phyloP scores from a whole-genome alignment of 31 red algal species.

The Asparagopsis taxiformis region DNA sequence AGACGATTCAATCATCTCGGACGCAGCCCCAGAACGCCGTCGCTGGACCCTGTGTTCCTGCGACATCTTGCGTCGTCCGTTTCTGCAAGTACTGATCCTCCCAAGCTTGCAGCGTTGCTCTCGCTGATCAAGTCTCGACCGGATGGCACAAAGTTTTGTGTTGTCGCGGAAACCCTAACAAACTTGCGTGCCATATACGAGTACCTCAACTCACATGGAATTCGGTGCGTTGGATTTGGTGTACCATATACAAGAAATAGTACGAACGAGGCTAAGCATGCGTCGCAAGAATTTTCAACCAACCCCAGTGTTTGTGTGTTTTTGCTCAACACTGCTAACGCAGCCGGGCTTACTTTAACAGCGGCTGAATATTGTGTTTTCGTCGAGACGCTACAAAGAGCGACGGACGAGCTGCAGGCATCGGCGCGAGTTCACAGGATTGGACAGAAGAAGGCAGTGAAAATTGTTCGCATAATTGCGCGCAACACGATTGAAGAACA shows the following conservation, averaged over 20 bases:
- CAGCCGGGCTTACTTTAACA: conserved; percentile 63
- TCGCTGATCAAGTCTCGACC: conserved; percentile 33
- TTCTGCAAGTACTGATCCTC: conserved; percentile 5
- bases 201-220: conserved; percentile 31
- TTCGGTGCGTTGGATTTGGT: conserved; percentile 38
- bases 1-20: conserved; percentile 25
- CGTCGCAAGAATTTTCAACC: conserved; percentile 47
- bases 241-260: conserved; percentile 6
- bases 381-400: conserved; percentile 48
- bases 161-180: conserved; percentile 46
- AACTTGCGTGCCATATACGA: conserved; percentile 38
- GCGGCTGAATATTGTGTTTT: conserved; percentile 59
- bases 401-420: conserved; percentile 72
- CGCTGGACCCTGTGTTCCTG: conserved; percentile 46
- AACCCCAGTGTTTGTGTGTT: conserved; percentile 49
- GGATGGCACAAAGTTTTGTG: conserved; percentile 48
- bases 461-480: conserved; percentile 60
- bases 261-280: conserved; percentile 6
- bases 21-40: conserved; percentile 22
- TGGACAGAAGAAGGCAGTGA: conserved; percentile 53
- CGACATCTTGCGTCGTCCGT: conserved; percentile 25
- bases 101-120: conserved; percentile 48
- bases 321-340: conserved; percentile 53
- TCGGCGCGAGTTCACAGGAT: conserved; percentile 66
- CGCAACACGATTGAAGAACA: conserved; percentile 65